Percentiles rank a stretch among this genome's conserved stretches.
phyloP scores from a whole-genome alignment of 768 basidiomycete species.

The Gloeopeniophorella convolvens region DNA sequence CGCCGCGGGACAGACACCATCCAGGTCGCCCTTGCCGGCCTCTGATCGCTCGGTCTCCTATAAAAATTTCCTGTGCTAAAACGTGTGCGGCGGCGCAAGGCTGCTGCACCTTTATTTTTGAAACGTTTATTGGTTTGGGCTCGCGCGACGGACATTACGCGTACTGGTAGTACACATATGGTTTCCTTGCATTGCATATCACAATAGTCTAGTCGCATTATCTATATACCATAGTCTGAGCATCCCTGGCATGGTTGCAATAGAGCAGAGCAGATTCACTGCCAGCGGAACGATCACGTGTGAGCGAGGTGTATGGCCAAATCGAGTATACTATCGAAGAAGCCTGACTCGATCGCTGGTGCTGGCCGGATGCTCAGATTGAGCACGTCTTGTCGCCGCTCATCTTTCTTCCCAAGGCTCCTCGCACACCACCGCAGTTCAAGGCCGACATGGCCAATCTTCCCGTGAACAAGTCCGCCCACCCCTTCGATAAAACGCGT shows the following conservation, averaged over 20 bases:
- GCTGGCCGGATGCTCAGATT: constrained; percentile 3
- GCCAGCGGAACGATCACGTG: too few species aligned
- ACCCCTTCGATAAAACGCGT: constrained; percentile 79
- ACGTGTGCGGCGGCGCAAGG: too few species aligned
- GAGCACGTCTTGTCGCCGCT: constrained; percentile 1
- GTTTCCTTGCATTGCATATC: too few species aligned
- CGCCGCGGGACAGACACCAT: constrained; percentile 41
- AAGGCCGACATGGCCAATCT: constrained; percentile 24
- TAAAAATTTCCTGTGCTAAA: too few species aligned
- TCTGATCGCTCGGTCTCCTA: background rate
- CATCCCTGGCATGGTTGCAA: too few species aligned
- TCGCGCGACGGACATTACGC: too few species aligned
- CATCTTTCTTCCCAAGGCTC: background rate
- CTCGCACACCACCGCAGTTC: background rate
- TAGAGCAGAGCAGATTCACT: too few species aligned
- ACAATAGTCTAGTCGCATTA: too few species aligned
- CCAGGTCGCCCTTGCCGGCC: constrained; percentile 27
- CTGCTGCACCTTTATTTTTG: too few species aligned
- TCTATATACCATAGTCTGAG: too few species aligned
- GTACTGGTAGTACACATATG: too few species aligned
- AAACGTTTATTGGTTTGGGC: too few species aligned
- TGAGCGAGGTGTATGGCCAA: background rate
- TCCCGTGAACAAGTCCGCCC: constrained; percentile 71
- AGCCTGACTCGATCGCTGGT: background rate
- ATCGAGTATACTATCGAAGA: background rate